A percentile compares a stretch with the other conserved stretches of the same genome.
phyloP scores from a whole-genome alignment of 2,329 filamentous ascomycete species.

The Epichloe typhina region DNA sequence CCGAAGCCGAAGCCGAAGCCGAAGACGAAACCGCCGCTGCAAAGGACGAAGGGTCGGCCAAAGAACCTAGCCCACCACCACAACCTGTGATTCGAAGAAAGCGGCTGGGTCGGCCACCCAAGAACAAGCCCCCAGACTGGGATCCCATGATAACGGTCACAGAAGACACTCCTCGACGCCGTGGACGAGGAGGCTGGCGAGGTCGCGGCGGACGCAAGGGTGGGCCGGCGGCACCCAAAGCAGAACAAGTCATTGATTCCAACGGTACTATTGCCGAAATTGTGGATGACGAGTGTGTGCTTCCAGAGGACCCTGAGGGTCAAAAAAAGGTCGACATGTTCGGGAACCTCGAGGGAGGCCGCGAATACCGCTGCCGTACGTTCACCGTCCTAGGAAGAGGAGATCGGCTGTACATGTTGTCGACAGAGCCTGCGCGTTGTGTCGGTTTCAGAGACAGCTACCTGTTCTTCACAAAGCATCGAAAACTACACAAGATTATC shows the following conservation, averaged over 20 bases:
- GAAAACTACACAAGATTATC: slow-evolving; percentile 93
- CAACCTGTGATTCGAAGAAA: slow-evolving; percentile 57
- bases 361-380: slow-evolving; percentile 90
- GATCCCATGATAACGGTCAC: slow-evolving; percentile 48
- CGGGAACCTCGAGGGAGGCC: slow-evolving; percentile 67
- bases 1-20: slow-evolving; percentile 16
- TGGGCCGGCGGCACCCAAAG: slow-evolving; percentile 60
- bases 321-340: slow-evolving; percentile 88
- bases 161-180: slow-evolving; percentile 46
- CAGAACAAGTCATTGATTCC: slow-evolving; percentile 78
- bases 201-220: slow-evolving; percentile 53
- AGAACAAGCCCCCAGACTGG: slow-evolving; percentile 72
- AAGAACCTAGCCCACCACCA: slow-evolving; percentile 42
- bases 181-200: slow-evolving; percentile 59
- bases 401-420: slow-evolving; percentile 90
- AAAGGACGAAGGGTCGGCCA: slow-evolving; percentile 30
- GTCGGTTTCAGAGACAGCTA: slow-evolving; percentile 97
- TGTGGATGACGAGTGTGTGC: slow-evolving; percentile 76
- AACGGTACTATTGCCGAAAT: slow-evolving; percentile 89
- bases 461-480: slow-evolving; percentile 97
- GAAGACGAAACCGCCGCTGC: slow-evolving; percentile 16
- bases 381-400: slow-evolving; percentile 82
- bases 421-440: slow-evolving; percentile 90
- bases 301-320: slow-evolving; percentile 78
- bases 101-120: slow-evolving; percentile 73